Percentiles rank a stretch among this genome's conserved stretches.
phyloP scores from a whole-genome alignment of 202 grass and related monocot species.

The Dendrocalamus latiflorus region DNA sequence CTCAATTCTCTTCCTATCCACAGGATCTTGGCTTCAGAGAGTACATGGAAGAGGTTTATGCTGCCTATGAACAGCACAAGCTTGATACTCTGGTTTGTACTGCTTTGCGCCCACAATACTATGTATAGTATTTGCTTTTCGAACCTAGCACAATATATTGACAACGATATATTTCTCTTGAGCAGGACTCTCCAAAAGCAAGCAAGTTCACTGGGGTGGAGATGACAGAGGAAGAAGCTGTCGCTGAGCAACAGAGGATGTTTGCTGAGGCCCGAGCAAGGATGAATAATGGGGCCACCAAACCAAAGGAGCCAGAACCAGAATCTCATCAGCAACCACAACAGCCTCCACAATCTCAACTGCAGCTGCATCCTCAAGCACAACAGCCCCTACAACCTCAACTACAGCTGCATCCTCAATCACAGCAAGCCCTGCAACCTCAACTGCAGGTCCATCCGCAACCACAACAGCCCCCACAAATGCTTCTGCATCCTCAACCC shows the following conservation, averaged over 20 bases:
- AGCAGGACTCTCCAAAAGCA: conserved; percentile 92
- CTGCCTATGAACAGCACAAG: conserved; percentile 95
- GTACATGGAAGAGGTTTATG: conserved; percentile 89
- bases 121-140: not conserved
- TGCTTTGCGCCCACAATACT: not conserved
- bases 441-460: not conserved
- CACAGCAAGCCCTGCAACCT: not conserved
- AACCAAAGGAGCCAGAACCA: conserved; percentile 47
- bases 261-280: conserved; percentile 94
- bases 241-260: conserved; percentile 95
- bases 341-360: not conserved
- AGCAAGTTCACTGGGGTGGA: conserved; percentile 77
- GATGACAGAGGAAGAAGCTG: conserved; percentile 99
- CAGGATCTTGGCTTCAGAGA: conserved; percentile 96
- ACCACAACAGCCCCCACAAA: not conserved
- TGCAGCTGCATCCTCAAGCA: not conserved
- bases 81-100: conserved; percentile 83
- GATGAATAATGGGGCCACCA: conserved; percentile 80
- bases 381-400: conserved; percentile 24
- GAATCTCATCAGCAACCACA: conserved; percentile 30
- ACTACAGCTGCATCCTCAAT: conserved; percentile 9
- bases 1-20: conserved; percentile 17
- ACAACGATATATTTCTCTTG: conserved; percentile 6
- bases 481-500: not conserved
- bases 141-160: not conserved